A percentile compares a stretch with the other conserved stretches of the same genome.
These are phyloP conservation scores for Apophysomyces elegans DNA, from an alignment of 371 early-diverging fungal genomes.

Conservation along the genomic window DNA sequence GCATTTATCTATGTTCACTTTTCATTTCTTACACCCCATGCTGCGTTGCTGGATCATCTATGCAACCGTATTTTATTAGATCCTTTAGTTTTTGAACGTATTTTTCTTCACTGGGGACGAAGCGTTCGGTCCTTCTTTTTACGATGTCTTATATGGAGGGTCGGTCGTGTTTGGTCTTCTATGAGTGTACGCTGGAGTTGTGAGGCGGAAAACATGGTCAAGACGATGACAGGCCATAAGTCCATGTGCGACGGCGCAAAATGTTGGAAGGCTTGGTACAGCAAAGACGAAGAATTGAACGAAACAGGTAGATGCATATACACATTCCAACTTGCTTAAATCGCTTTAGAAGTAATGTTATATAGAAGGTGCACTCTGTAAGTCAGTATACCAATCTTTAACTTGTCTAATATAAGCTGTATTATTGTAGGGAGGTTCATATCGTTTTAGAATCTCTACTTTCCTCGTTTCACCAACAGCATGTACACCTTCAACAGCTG, in stretches of 20 bases:
- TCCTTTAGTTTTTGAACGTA: conserved; percentile 51
- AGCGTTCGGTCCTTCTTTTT: conserved; percentile 58
- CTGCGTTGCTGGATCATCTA: conserved; percentile 42
- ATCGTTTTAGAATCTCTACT: conserved; percentile 27
- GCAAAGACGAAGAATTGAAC: conserved; percentile 2
- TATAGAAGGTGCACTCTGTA: conserved; percentile 26
- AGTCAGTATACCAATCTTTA: not conserved
- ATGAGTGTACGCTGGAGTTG: conserved; percentile 20
- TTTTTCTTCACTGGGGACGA: conserved; percentile 60
- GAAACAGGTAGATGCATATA: not conserved
- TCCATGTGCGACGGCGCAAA: conserved; percentile 11
- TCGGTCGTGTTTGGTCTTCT: conserved; percentile 36
- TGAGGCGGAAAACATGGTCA: conserved; percentile 12
- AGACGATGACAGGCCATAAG: not conserved
- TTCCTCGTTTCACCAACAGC: conserved; percentile 21
- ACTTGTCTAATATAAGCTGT: not conserved
- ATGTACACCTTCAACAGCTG: conserved; percentile 7
- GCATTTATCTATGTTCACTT: conserved; percentile 61
- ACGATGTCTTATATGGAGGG: conserved; percentile 56
- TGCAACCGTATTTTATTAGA: conserved; percentile 46
- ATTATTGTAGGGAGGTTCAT: conserved; percentile 22
- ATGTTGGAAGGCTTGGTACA: conserved; percentile 16
- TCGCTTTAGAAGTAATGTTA: not conserved
- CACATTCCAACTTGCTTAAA: not conserved
- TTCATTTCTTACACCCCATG: conserved; percentile 47